These are phyloP conservation scores for Mycena galericulata DNA, from an alignment of 768 basidiomycete genomes.

Conservation along the genomic window DNA sequence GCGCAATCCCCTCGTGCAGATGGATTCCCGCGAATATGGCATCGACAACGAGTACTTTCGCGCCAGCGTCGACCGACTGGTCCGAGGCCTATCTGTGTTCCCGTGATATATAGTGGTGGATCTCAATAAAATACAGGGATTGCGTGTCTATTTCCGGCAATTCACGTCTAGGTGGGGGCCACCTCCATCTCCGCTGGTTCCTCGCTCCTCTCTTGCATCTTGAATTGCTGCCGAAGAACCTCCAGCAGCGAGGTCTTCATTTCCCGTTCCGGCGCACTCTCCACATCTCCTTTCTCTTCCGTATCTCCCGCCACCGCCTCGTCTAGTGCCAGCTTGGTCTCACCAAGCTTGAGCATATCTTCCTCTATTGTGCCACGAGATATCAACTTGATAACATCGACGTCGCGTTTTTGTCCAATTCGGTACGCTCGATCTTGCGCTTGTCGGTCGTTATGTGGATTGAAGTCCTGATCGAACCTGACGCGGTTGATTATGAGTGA, in stretches of 20 bases:
- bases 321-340: slow-evolving; percentile 92
- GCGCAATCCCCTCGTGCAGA: slow-evolving; percentile 86
- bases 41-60: slow-evolving; percentile 96
- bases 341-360: slow-evolving; percentile 90
- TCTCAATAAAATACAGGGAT: slow-evolving; percentile 30
- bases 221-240: slow-evolving; percentile 85
- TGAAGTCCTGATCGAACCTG: slow-evolving; percentile 98
- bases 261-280: slow-evolving; percentile 78
- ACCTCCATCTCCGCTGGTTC: slow-evolving; percentile 10
- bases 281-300: slow-evolving; percentile 62
- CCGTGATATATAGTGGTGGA: slow-evolving; percentile 40
- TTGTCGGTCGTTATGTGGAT: slow-evolving; percentile 97
- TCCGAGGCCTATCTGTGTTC: slow-evolving; percentile 69
- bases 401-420: slow-evolving; percentile 94
- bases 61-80: slow-evolving; percentile 78
- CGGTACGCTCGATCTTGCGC: slow-evolving; percentile 98
- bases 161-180: slow-evolving; percentile 35
- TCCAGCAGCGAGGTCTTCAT: slow-evolving; percentile 91
- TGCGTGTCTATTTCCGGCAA: slow-evolving; percentile 18
- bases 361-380: slow-evolving; percentile 95
- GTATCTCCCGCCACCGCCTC: slow-evolving; percentile 91
- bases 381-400: slow-evolving; percentile 95
- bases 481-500: slow-evolving; percentile 19
- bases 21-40: slow-evolving; percentile 87
- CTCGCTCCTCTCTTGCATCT: slow-evolving; percentile 58